A percentile compares a stretch with the other conserved stretches of the same genome.
Evolutionary conservation across 805 yeast species (phyloP).

Genomic region (Sugiyamaella chiloensis): DNA sequence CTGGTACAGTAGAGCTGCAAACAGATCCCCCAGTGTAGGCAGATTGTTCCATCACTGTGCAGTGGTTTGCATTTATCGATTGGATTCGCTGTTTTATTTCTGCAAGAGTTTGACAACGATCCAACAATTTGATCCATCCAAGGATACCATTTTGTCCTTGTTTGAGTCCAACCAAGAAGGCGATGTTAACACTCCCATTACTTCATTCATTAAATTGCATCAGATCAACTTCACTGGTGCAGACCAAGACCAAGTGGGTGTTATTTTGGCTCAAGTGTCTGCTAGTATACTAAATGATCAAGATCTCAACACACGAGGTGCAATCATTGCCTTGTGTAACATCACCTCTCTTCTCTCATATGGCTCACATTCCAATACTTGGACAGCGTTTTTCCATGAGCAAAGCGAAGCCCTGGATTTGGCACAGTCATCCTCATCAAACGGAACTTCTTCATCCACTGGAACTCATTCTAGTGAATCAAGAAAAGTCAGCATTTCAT

Average conservation of each 20-base stretch:
- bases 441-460: not conserved
- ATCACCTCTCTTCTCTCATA: constrained; percentile 22
- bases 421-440: not conserved
- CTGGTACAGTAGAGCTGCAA: constrained; percentile 77
- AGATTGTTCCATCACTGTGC: constrained; percentile 84
- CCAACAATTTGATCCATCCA: constrained; percentile 23
- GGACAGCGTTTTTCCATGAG: constrained; percentile 11
- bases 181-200: constrained; percentile 11
- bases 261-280: constrained; percentile 1
- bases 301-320: constrained; percentile 16
- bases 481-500: not conserved
- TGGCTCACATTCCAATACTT: constrained; percentile 14
- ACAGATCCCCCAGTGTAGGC: constrained; percentile 76
- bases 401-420: not conserved
- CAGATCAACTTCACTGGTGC: constrained; percentile 13
- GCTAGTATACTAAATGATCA: constrained; percentile 8
- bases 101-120: constrained; percentile 23
- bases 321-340: constrained; percentile 23
- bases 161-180: constrained; percentile 19
- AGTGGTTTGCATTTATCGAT: constrained; percentile 72
- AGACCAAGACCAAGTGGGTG: constrained; percentile 6
- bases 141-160: constrained; percentile 19
- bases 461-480: not conserved
- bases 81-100: constrained; percentile 26
- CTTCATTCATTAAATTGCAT: constrained; percentile 20